phyloP scores from a whole-genome alignment of 2,329 filamentous ascomycete species.

The Pezicula neosporulosa region DNA sequence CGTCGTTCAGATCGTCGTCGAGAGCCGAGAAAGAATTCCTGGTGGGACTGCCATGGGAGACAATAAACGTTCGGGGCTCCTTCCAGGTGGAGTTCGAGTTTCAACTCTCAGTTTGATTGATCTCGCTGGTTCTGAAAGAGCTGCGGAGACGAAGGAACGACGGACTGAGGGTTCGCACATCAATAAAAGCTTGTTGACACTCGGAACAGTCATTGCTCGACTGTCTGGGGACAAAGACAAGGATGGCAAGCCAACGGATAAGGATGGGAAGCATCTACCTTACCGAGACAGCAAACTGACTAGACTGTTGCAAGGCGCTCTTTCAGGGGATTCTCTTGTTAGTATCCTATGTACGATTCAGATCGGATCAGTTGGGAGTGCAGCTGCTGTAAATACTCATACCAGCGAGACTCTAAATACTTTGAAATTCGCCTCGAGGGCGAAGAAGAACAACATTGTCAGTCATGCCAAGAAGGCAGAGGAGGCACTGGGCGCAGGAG shows the following conservation, averaged over 20 bases:
- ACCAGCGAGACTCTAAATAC: constrained; percentile 91
- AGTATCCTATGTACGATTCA: constrained; percentile 98
- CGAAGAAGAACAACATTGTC: constrained; percentile 97
- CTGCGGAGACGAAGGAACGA: constrained; percentile 91
- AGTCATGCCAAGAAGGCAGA: constrained; percentile 95
- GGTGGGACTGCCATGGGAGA: constrained; percentile 42
- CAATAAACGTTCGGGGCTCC: constrained; percentile 64
- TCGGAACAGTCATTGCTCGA: constrained; percentile 91
- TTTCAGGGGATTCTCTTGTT: constrained; percentile 91
- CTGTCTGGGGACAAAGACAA: constrained; percentile 90
- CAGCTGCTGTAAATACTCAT: constrained; percentile 69
- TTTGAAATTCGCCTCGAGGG: constrained; percentile 91
- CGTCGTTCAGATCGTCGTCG: constrained; percentile 97
- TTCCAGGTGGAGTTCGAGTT: constrained; percentile 88
- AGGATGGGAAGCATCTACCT: constrained; percentile 87
- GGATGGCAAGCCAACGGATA: constrained; percentile 67
- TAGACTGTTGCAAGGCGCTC: constrained; percentile 81
- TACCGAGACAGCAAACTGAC: constrained; percentile 98
- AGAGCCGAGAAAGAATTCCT: constrained; percentile 84
- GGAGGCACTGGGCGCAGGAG: constrained; percentile 75
- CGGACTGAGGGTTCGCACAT: constrained; percentile 95
- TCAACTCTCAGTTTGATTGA: constrained; percentile 95
- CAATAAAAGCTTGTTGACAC: constrained; percentile 93
- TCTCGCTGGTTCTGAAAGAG: constrained; percentile 92
- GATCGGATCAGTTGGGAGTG: constrained; percentile 72